phyloP scores from a whole-genome alignment of 345 rosid species.

The Populus euphratica region DNA sequence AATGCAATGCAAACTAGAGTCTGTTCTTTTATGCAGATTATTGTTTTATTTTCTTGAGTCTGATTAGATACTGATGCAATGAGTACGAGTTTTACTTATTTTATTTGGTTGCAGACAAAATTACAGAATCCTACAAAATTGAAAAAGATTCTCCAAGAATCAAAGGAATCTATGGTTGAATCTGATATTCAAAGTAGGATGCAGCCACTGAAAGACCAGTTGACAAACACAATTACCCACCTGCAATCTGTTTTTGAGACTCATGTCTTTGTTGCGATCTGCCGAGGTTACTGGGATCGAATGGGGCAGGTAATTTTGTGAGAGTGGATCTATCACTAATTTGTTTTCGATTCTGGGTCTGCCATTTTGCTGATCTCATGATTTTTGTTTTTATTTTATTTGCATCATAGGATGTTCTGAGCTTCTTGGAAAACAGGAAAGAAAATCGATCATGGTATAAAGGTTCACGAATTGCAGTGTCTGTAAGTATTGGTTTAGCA shows the following conservation, averaged over 20 bases:
- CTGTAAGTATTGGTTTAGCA: constrained; percentile 49
- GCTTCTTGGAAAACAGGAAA: constrained; percentile 90
- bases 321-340: no score
- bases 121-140: constrained; percentile 69
- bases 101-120: constrained; percentile 53
- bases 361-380: no score
- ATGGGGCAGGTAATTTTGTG: constrained; percentile 68
- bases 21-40: not conserved
- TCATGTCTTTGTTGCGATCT: constrained; percentile 71
- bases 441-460: constrained; percentile 96
- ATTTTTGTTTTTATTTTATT: not conserved
- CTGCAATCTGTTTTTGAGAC: constrained; percentile 72
- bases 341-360: no score
- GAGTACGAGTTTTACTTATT: not conserved
- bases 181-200: constrained; percentile 70
- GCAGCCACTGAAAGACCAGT: constrained; percentile 83
- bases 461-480: constrained; percentile 77
- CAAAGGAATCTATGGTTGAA: constrained; percentile 79
- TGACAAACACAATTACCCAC: constrained; percentile 67
- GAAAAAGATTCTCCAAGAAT: constrained; percentile 91
- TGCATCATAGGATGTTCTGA: constrained; percentile 60
- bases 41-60: not conserved
- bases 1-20: not conserved
- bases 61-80: not conserved
- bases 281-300: constrained; percentile 93